Evolutionary conservation across 2,329 filamentous ascomycete species (phyloP), one percentile per base, ranked within the genome.

Genomic region (Alternaria infectoria): DNA sequence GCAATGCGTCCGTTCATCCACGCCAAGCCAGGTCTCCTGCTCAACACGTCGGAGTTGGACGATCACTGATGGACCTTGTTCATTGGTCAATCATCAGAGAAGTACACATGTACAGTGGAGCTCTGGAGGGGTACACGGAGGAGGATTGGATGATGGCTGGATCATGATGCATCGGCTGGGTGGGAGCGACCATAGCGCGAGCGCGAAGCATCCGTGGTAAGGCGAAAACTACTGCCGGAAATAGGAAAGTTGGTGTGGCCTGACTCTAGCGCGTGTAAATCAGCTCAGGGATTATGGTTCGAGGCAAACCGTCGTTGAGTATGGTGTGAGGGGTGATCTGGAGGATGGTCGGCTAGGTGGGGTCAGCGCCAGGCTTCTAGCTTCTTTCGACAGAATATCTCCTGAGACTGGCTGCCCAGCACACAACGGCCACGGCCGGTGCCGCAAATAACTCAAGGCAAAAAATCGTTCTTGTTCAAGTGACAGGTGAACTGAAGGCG

Each of bases 131-230:
- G 70, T 69, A 69, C 59, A 54, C 40, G 43, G 28, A 40, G 52
- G 50, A 64, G 65, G 36, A 62, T 65, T 61, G 64, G 65, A 61
- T 62, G 67, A 61, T 32, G 63, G 68, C 75, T 74, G 74, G 74
- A 78, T 77, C 69, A 75, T 72, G 73, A 66, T 72, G 72, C 66
- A 62, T 74, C 74, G 74, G 74, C 63, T 72, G 56, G 65, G 72
- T 68, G 73, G 73, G 67, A 70, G 65, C 56, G 50, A 51, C 49
- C 44, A 57, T 69, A 69, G 67, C 67, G 64, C 70, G 65, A 68
- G 62, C 62, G 44, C 58, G 28, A 17, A 54, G 36, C 49, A 61
- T 47, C 49, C 46, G 54, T 62, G 25, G 46, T 44, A 56, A 54
- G 58, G 56, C 58, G 46, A 57, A 57, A 46, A 56, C 28, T 62